Evolutionary conservation across 192 early-diverging fungal species (phyloP).

Genomic region (Coemansia sp.): DNA sequence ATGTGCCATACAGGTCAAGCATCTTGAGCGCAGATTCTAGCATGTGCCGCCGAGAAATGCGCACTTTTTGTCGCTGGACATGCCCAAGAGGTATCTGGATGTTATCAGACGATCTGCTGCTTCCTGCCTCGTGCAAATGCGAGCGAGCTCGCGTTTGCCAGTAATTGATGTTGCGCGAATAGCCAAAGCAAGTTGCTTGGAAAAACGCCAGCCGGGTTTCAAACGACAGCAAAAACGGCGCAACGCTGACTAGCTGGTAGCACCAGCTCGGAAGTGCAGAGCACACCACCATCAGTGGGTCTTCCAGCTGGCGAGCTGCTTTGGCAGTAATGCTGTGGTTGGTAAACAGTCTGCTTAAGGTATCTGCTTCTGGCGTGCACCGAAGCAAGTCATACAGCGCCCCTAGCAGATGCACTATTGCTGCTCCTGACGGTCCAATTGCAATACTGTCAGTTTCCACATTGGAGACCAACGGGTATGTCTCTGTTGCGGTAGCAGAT

Average conservation of each 20-base stretch:
- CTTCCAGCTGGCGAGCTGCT: constrained; percentile 79
- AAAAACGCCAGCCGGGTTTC: constrained; percentile 75
- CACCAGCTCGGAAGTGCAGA: constrained; percentile 77
- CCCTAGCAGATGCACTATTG: constrained; percentile 11
- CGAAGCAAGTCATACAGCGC: constrained; percentile 8
- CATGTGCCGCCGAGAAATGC: constrained; percentile 72
- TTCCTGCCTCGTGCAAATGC: constrained; percentile 10
- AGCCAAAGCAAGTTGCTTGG: constrained; percentile 85
- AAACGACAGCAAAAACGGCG: constrained; percentile 81
- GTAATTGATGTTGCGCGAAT: constrained; percentile 68
- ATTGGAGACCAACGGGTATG: no score
- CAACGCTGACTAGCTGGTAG: constrained; percentile 57
- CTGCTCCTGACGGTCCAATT: constrained; percentile 14
- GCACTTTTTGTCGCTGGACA: constrained; percentile 85
- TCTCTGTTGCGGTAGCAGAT: no score
- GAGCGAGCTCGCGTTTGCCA: constrained; percentile 56
- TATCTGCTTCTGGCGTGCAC: neutral
- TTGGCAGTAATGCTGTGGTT: constrained; percentile 85
- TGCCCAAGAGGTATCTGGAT: constrained; percentile 58
- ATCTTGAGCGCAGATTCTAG: constrained; percentile 83
- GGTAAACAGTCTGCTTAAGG: constrained; percentile 52
- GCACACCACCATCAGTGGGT: constrained; percentile 86
- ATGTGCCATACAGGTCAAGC: constrained; percentile 74
- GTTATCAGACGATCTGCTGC: constrained; percentile 2
- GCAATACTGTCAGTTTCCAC: no score